Base-by-base conservation (phyloP, 2,329 filamentous ascomycete genomes). In the Clonostachys chloroleuca region DNA sequence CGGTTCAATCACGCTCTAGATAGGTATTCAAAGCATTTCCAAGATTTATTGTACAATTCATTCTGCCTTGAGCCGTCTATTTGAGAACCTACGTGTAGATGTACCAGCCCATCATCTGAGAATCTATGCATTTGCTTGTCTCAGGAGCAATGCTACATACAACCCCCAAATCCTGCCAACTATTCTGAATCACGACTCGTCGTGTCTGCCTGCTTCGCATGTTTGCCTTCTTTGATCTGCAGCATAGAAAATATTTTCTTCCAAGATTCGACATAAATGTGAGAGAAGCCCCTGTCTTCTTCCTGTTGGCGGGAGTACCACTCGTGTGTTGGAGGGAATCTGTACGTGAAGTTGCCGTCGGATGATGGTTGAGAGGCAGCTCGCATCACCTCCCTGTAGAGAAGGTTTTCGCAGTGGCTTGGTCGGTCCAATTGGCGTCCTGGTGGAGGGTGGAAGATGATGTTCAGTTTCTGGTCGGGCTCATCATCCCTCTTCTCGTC, bases 291-390 rank as follows among this genome's bases (percentile, higher is more conserved):
- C 17, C 77, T 67, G 3, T 74, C 75, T 54, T 77, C 74, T 2
- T 57, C 56, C 20, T 64, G 53, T 51, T 78, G 73, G 36, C 71
- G 62, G 5, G 54, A 53, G 51, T 82, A 83, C 80, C 80, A 83
- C 5, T 72, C 60, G 49, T 64, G 49, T 2, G 79, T 82, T 9
- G 74, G 68, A 40, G 56, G 57, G 52, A 74, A 81, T 14, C 55
- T 56, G 53, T 70, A 79, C 12, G 20, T 44, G 42, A 34, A 48
- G 17, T 24, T 56, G 45, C 6, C 51, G 51, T 35, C 52, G 44
- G 58, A 41, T 14, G 40, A 10, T 34, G 12, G n/a, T 12, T 40
- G 34, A 20, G 17, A 34, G 17, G 16, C 36, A 30, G 17, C n/a
- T 12, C 34, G 34, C 46, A 12, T 41, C 8, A 16, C 67, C 37